These are phyloP conservation scores for Penicillium palitans DNA, from an alignment of 2,329 filamentous ascomycete genomes.

Conservation along the genomic window DNA sequence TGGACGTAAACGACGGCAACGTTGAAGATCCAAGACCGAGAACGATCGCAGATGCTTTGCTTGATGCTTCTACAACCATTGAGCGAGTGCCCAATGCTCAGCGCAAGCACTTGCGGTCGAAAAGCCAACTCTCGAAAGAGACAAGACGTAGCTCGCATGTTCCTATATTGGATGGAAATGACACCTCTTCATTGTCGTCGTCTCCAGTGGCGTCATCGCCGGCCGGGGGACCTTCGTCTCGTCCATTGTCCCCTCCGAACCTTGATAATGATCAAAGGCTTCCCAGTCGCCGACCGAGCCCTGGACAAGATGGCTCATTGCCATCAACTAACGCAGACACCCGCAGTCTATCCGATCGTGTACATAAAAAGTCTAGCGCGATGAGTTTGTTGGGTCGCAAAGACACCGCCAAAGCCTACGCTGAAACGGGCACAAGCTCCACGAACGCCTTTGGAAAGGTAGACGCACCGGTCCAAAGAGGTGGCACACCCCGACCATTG, in stretches of 20 bases:
- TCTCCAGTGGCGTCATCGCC: conserved; percentile 43
- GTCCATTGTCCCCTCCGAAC: conserved; percentile 35
- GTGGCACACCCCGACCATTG: conserved; percentile 35
- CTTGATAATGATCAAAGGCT: conserved; percentile 38
- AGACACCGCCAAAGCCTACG: conserved; percentile 59
- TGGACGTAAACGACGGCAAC: conserved; percentile 31
- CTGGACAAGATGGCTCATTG: conserved; percentile 33
- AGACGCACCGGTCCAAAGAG: conserved; percentile 52
- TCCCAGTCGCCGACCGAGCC: conserved; percentile 26
- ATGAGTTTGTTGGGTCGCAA: conserved; percentile 61
- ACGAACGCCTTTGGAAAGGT: conserved; percentile 66
- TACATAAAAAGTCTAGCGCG: conserved; percentile 53
- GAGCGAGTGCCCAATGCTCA: conserved; percentile 60
- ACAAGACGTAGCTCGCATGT: conserved; percentile 4
- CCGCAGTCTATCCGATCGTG: conserved; percentile 29
- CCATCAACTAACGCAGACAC: conserved; percentile 35
- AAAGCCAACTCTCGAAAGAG: conserved; percentile 43
- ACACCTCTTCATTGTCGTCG: conserved; percentile 31
- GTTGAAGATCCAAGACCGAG: conserved; percentile 55
- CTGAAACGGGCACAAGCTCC: conserved; percentile 66
- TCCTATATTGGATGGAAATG: conserved; percentile 13
- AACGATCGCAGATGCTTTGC: conserved; percentile 84
- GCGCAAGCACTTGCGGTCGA: conserved; percentile 42
- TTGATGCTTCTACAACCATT: conserved; percentile 88
- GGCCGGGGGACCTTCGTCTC: conserved; percentile 31